Conservation (phyloP, 2,329 filamentous ascomycete genomes). For the Emydomyces testavorans region DNA sequence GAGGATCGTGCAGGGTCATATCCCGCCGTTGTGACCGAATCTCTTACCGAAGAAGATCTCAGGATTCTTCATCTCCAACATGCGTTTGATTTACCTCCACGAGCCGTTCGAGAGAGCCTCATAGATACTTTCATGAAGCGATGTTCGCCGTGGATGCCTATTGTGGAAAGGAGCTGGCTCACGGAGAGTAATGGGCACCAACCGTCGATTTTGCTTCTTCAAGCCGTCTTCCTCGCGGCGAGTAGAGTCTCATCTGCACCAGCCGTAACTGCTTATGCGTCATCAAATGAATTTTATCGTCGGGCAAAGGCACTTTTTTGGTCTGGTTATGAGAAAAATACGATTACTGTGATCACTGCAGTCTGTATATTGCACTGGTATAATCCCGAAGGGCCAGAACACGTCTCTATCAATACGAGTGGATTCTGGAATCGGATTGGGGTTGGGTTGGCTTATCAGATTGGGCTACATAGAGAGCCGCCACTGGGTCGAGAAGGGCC, state of each 20-base stretch:
- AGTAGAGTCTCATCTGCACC: constrained; percentile 32
- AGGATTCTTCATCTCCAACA: constrained; percentile 21
- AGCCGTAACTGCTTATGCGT: constrained; percentile 21
- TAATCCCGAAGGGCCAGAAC: constrained; percentile 27
- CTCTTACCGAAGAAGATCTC: constrained; percentile 22
- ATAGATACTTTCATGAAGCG: constrained; percentile 26
- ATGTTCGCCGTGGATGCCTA: constrained; percentile 27
- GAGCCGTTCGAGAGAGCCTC: constrained; percentile 22
- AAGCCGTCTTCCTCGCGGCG: constrained; percentile 34
- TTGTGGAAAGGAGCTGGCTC: constrained; percentile 25
- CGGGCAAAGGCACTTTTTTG: constrained; percentile 27
- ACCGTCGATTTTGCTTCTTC: constrained; percentile 26
- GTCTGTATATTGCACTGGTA: constrained; percentile 28
- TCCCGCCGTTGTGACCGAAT: constrained; percentile 19
- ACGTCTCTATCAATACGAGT: constrained; percentile 34
- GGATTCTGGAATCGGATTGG: constrained; percentile 37
- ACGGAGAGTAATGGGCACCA: constrained; percentile 20
- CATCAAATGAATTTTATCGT: constrained; percentile 25
- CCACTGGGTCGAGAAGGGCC: constrained; percentile 25
- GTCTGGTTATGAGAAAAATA: constrained; percentile 26
- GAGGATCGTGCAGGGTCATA: constrained; percentile 23
- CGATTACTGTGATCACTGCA: constrained; percentile 24
- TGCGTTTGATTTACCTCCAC: constrained; percentile 23
- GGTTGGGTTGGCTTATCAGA: constrained; percentile 35
- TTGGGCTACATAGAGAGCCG: constrained; percentile 37